Percentiles rank a stretch among this genome's conserved stretches.
Evolutionary conservation across 2,329 filamentous ascomycete genomes (phyloP).

Genomic region (Fusarium nelsonii): DNA sequence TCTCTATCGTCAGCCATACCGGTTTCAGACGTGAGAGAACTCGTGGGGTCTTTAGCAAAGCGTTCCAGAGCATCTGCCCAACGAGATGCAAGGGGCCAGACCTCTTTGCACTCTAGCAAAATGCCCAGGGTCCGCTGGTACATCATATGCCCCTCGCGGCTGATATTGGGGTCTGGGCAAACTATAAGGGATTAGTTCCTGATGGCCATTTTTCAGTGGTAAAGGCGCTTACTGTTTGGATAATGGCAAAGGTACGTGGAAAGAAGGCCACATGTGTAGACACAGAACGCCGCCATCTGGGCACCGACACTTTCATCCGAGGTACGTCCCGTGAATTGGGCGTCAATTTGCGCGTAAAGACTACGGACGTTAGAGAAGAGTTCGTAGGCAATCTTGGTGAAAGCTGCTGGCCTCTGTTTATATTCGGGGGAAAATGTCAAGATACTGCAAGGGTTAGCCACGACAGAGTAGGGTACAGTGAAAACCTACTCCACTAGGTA

Average conservation of each 20-base stretch:
- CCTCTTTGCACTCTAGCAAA: slow-evolving; percentile 61
- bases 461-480: background rate
- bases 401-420: slow-evolving; percentile 55
- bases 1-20: slow-evolving; percentile 64
- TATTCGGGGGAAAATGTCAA: slow-evolving; percentile 58
- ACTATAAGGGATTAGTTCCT: slow-evolving; percentile 51
- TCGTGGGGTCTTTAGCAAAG: slow-evolving; percentile 60
- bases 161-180: slow-evolving; percentile 57
- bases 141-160: slow-evolving; percentile 59
- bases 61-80: slow-evolving; percentile 65
- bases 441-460: slow-evolving; percentile 53
- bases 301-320: slow-evolving; percentile 64
- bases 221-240: slow-evolving; percentile 57
- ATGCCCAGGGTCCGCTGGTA: slow-evolving; percentile 61
- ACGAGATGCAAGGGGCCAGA: slow-evolving; percentile 66
- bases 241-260: slow-evolving; percentile 66
- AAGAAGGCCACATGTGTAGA: slow-evolving; percentile 67
- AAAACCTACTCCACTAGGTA: slow-evolving; percentile 63
- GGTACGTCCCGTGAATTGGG: slow-evolving; percentile 61
- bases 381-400: slow-evolving; percentile 59
- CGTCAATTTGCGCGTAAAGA: slow-evolving; percentile 64
- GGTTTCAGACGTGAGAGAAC: slow-evolving; percentile 56
- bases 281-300: slow-evolving; percentile 67
- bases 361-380: slow-evolving; percentile 63
- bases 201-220: background rate